These are phyloP conservation scores for Sparassis latifolia DNA, from an alignment of 1,284 basidiomycete genomes.

Conservation along the genomic window DNA sequence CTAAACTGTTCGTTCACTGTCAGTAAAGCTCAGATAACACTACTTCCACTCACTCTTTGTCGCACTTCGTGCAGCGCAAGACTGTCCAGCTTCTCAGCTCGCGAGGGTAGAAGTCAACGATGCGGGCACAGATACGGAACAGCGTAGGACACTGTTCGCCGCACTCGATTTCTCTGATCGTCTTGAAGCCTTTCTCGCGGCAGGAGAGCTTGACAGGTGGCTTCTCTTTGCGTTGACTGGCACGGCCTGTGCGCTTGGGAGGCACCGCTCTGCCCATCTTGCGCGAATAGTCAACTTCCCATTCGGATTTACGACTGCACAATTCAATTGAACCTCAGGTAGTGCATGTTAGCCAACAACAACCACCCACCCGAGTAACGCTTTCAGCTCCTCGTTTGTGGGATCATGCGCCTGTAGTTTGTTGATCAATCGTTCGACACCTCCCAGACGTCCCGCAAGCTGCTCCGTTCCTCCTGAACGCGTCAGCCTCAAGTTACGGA, in stretches of 20 bases:
- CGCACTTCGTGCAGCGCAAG: constrained; percentile 47
- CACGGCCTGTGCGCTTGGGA: neutral
- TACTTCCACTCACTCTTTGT: constrained; percentile 34
- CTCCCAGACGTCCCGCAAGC: constrained; percentile 47
- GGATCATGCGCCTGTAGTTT: constrained; percentile 35
- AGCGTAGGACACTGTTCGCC: constrained; percentile 29
- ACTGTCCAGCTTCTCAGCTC: constrained; percentile 40
- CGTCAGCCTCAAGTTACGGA: constrained; percentile 47
- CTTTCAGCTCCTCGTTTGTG: constrained; percentile 23
- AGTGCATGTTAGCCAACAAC: neutral
- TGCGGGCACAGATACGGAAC: constrained; percentile 43
- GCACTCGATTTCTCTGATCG: constrained; percentile 35
- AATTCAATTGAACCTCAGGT: neutral
- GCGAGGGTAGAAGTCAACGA: constrained; percentile 50
- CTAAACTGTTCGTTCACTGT: constrained; percentile 30
- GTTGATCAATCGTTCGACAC: constrained; percentile 43
- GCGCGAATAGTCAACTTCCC: constrained; percentile 1
- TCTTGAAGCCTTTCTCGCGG: neutral
- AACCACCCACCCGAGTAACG: constrained; percentile 23
- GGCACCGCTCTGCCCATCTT: no score
- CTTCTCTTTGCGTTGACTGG: neutral
- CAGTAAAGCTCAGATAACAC: no score
- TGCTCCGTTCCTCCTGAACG: constrained; percentile 23
- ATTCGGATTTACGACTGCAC: constrained; percentile 23
- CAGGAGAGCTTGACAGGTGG: neutral